Conservation (phyloP, 176 grass and related monocot species). For the Bromus sterilis region DNA sequence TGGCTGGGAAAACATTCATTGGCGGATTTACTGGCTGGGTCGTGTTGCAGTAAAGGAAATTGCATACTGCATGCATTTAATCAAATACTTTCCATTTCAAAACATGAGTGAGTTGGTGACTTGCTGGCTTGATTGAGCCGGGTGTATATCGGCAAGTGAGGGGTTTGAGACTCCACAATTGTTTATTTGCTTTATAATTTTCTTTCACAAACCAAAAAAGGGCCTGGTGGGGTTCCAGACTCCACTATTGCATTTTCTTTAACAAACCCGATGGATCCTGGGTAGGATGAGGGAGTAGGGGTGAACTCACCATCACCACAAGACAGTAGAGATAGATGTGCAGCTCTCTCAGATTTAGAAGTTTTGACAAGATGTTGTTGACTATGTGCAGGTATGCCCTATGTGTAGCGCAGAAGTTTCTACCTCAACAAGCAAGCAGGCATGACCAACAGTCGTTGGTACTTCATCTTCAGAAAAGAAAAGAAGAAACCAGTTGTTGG, state of each 20-base stretch:
- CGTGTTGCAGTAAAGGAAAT: not conserved
- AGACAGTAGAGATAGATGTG: no score
- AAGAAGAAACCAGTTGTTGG: not conserved
- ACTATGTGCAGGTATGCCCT: slow-evolving; percentile 58
- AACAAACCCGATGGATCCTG: no score
- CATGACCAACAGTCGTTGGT: slow-evolving; percentile 16
- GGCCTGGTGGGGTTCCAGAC: not conserved
- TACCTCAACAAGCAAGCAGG: slow-evolving; percentile 48
- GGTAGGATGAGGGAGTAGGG: no score
- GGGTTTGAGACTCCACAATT: not conserved
- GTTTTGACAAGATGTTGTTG: slow-evolving; percentile 9
- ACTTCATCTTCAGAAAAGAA: not conserved
- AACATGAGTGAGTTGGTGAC: no score
- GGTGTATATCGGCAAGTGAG: not conserved
- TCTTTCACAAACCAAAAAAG: not conserved
- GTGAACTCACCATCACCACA: no score
- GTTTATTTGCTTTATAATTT: not conserved
- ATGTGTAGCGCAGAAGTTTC: slow-evolving; percentile 88
- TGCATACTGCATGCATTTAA: not conserved
- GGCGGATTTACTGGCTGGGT: not conserved
- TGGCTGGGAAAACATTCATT: no score
- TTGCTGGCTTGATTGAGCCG: no score
- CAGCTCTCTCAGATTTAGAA: not conserved
- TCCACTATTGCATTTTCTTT: no score
- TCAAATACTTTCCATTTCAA: no score